Percentiles rank a stretch among this genome's conserved stretches.
Evolutionary conservation across 495 filamentous ascomycete species (phyloP).

Genomic region (Neurospora tetrasperma): DNA sequence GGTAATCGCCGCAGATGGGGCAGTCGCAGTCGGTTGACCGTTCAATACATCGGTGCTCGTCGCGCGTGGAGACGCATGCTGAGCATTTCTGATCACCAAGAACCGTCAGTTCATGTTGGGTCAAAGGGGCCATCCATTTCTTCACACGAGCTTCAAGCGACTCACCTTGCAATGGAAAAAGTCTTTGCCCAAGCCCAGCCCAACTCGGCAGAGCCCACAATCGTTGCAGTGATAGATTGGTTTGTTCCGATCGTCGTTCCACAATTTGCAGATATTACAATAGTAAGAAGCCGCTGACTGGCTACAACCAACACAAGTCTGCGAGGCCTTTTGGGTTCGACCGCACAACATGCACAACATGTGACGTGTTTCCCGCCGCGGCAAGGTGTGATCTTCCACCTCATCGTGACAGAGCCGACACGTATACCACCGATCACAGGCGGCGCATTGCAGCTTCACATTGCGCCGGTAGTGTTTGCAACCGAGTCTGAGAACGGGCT

Average conservation of each 20-base stretch:
- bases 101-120: background rate
- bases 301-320: conserved; percentile 66
- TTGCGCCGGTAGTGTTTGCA: conserved; percentile 93
- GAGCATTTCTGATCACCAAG: conserved; percentile 57
- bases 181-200: conserved; percentile 87
- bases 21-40: conserved; percentile 91
- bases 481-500: conserved; percentile 43
- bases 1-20: conserved; percentile 95
- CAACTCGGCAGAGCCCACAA: conserved; percentile 90
- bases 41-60: conserved; percentile 87
- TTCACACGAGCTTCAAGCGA: conserved; percentile 1
- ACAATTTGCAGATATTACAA: conserved; percentile 88
- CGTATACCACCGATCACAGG: conserved; percentile 86
- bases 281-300: conserved; percentile 82
- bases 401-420: conserved; percentile 94
- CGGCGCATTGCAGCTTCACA: conserved; percentile 86
- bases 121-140: background rate
- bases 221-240: conserved; percentile 95
- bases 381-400: conserved; percentile 69
- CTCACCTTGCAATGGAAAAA: conserved; percentile 95
- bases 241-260: conserved; percentile 87
- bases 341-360: conserved; percentile 98
- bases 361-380: conserved; percentile 74
- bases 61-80: conserved; percentile 77
- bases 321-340: conserved; percentile 69